Evolutionary conservation across 371 early-diverging fungal species (phyloP), one percentile per base, ranked within the genome.

Genomic region (Mortierella sp.): DNA sequence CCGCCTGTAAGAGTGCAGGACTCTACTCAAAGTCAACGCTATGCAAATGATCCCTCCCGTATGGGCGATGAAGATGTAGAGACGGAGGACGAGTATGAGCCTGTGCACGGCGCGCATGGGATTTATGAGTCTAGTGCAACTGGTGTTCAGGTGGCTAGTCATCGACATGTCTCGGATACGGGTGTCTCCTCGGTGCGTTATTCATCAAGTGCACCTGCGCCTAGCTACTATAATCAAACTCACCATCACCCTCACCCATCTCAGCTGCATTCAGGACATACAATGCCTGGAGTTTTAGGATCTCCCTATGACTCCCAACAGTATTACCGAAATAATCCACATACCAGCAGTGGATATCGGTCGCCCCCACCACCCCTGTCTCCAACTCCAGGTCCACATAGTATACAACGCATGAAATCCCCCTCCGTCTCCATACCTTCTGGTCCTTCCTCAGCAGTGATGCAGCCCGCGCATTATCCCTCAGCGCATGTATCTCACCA

Each of bases 81-180:
- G 35, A 74, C 75, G 2, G 79, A 79, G 71, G 75, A 79, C 35
- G 79, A 74, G 61, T 63, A 59, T 14, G 79, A 79, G 18, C 30
- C 39, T 16, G 20, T 40, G 10, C 79, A 32, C 26, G 52, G 26
- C 30, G 2, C 49, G 8, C 68, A 64, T 20, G 57, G 35, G n/a
- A 9, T 30, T 9, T 64, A 65, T 52, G 62, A 40, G 12, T 35
- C 52, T 37, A 51, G 51, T 9, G 22, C 45, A 14, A 18, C 35
- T 35, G 32, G 52, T 26, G 30, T 40, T 5, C 16, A 9, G 47
- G 40, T 5, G 5, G 20, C 30, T 26, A 61, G 52, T 45, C 65
- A 75, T 37, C 49, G 68, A 24, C 69, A 62, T 16, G 61, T 59
- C 16, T 72, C 75, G 0, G 72, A 73, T n/a, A 43, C 62, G 5